Conservation (phyloP, 129 eudicot species). For the Apium graveolens region DNA sequence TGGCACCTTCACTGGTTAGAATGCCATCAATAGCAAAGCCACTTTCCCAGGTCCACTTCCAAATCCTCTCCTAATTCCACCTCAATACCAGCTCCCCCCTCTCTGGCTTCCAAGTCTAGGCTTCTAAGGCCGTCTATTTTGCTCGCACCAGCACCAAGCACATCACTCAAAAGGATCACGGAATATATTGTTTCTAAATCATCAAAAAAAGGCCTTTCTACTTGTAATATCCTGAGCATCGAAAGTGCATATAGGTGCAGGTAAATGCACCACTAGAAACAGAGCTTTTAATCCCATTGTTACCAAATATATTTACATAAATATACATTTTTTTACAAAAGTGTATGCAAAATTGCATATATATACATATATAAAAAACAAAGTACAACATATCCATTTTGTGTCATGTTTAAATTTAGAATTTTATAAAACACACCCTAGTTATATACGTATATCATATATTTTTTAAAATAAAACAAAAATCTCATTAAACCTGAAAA, state of each 20-base stretch:
- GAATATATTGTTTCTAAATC: background rate
- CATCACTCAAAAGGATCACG: slow-evolving; percentile 3
- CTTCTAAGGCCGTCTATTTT: background rate
- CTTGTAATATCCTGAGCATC: background rate
- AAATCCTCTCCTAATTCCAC: slow-evolving; percentile 2
- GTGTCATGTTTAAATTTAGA: too few species aligned
- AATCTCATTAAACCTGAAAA: too few species aligned
- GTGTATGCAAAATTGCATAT: too few species aligned
- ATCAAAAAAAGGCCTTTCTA: slow-evolving; percentile 1
- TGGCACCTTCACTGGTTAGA: slow-evolving; percentile 7
- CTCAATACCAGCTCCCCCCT: slow-evolving; percentile 1
- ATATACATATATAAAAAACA: too few species aligned
- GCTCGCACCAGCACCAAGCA: background rate
- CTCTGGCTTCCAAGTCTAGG: background rate
- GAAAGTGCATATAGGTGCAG: background rate
- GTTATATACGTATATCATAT: too few species aligned
- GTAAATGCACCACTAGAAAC: background rate
- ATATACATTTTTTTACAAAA: too few species aligned
- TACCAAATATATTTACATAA: too few species aligned
- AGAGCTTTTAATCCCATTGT: too few species aligned
- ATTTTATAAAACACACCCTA: too few species aligned
- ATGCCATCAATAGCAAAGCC: background rate
- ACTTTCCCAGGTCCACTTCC: slow-evolving; percentile 4
- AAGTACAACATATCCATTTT: too few species aligned
- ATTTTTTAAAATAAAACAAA: too few species aligned